phyloP scores from a whole-genome alignment of 2,329 filamentous ascomycete species.

The Sphaerulina vaccinii region DNA sequence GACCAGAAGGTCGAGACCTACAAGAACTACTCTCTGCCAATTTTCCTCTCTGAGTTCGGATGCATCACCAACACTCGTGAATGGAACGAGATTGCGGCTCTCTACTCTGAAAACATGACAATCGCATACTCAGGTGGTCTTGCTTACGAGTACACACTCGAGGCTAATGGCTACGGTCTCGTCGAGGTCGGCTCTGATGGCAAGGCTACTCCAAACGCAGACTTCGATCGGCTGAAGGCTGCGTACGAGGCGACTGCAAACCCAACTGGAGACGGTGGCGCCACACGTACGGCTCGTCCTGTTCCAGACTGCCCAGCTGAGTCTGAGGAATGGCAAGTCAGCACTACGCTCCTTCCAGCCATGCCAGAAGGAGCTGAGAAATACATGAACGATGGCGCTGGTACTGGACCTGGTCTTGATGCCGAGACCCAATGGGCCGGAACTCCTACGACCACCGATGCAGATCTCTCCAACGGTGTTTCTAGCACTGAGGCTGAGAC shows the following conservation, averaged over 20 bases:
- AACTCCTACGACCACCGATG: slow-evolving; percentile 50
- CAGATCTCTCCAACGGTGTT: slow-evolving; percentile 40
- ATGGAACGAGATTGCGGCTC: slow-evolving; percentile 73
- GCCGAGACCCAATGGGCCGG: slow-evolving; percentile 50
- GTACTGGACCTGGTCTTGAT: slow-evolving; percentile 54
- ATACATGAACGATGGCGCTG: slow-evolving; percentile 58
- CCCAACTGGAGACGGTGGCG: slow-evolving; percentile 59
- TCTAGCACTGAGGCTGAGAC: slow-evolving; percentile 23
- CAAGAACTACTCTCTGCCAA: slow-evolving; percentile 77
- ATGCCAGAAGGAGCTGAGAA: slow-evolving; percentile 56
- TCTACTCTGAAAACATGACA: slow-evolving; percentile 84
- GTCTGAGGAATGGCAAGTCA: slow-evolving; percentile 57
- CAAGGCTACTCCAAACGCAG: slow-evolving; percentile 57
- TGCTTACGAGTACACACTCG: slow-evolving; percentile 88
- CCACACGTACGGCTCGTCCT: slow-evolving; percentile 49
- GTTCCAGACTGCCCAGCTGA: slow-evolving; percentile 57
- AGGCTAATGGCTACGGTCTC: slow-evolving; percentile 76
- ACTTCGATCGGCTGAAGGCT: slow-evolving; percentile 61
- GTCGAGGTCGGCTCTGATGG: slow-evolving; percentile 59
- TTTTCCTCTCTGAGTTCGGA: slow-evolving; percentile 93
- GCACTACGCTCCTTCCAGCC: slow-evolving; percentile 51
- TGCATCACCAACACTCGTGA: slow-evolving; percentile 78
- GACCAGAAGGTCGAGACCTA: slow-evolving; percentile 84
- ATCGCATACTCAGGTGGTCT: slow-evolving; percentile 89
- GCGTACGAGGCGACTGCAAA: slow-evolving; percentile 51